Base-by-base conservation (phyloP, 139 green algal species). In the Asterochloris sp. region DNA sequence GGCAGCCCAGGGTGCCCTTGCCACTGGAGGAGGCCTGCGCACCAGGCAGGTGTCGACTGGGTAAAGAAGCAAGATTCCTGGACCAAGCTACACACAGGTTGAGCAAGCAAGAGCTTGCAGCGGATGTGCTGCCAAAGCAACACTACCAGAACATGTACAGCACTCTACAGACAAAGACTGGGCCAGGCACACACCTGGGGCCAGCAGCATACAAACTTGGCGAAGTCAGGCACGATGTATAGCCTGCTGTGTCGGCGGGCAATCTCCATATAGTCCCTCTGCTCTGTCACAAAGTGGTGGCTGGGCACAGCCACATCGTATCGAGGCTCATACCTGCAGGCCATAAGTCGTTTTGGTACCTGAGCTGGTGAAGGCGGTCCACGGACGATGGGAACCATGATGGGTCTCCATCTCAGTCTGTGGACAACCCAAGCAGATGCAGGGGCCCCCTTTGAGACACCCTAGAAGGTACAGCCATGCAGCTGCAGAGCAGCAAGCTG, bases 241-340 rank as follows among this genome's bases (percentile, higher is more conserved):
- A 93, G 80, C 74, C 86, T 84, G 6, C 76, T 74, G 80, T 93
- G 88, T 69, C 89, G 89, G 19, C 86, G 82, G 11, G 75, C 38
- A 27, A 89, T 47, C 10, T 93, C 86, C 12, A 78, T 76, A 67
- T 91, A 92, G 81, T 92, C 89, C 0, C 87, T 86, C 78, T 86
- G 73, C 6, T 54, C 11, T 0, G 83, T 78, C 12, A 74, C 66
- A 29, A 92, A 84, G 24, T 82, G 81, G 75, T 85, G 79, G 61
- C 77, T 66, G 10, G 87, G 83, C 78, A 92, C 78, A 6, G 74
- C 73, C 26, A 90, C 83, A 12, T 29, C 62, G 60, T 86, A 86
- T 62, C 86, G 79, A 2, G 85, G 81, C 47, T 75, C 78, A 47
- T 47, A 28, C 77, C 77, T 81, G 63, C 77, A 74, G 10, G 14